Base-by-base conservation (phyloP, 345 rosid species). In the Geranium brycei region DNA sequence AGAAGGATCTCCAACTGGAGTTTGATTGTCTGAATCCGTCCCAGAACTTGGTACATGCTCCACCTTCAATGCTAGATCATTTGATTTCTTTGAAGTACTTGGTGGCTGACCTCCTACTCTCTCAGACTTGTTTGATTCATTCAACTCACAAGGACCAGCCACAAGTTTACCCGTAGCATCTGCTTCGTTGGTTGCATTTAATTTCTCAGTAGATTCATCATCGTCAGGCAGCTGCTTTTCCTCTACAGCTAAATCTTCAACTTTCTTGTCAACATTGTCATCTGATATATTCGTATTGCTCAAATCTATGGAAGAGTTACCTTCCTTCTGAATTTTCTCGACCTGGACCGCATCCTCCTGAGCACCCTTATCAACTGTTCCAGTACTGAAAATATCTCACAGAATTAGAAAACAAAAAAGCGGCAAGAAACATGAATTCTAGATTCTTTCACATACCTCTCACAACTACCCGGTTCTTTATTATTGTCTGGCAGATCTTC, bases 401-500 rank as follows among this genome's bases (percentile, higher is more conserved):
- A 30, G 51, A 58, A 61, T 80, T 68, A 83, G 76, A 70, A 40
- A 63, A 66, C 19, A 71, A 63, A 51, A 56, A 58, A 68, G 69
- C 17, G 69, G 14, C 62, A 72, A 31, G n/a, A 62, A 17, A 66
- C 31, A 14, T 17, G 62, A 64, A 59, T 17, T 40, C 15, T 16
- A 30, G 11, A 63, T 13, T 69, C 65, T 3, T 62, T 56, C 11
- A 65, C 78, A 57, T 76, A 92, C 98, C 96, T 76, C 63, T 77
- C 84, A 61, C 78, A 72, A 66, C 18, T 76, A 70, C 68, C 47
- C 68, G 64, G 72, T 62, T 83, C 89, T 75, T 83, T 82, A 75
- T 64, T 72, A 64, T 75, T 69, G 74, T 79, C 87, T 23, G 96
- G 95, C 61, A 96, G 89, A 75, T 88, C 96, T 78, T 88, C 95